Base-by-base conservation (phyloP, 2,329 filamentous ascomycete species). In the Fusarium incarnatum region DNA sequence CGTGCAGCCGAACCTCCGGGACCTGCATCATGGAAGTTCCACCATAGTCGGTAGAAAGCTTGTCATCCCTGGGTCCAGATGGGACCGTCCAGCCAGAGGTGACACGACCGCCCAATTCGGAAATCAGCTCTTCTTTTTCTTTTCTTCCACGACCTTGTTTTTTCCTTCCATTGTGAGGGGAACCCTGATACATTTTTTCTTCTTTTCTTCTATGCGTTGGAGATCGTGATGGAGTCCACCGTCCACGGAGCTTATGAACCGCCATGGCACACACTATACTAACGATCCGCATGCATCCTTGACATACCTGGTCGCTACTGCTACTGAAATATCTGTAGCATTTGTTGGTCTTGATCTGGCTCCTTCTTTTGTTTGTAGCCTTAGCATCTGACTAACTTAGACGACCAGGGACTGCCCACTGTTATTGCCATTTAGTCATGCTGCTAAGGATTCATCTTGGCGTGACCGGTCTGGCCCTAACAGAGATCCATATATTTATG, bases 1-100 rank as follows among this genome's bases (percentile, higher is more conserved):
- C 71, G 64, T 79, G 77, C 77, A 77, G 75, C 75, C 76, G 64
- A 63, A 54, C 41, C 54, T 60, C 60, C 45, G 69, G 71, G 73
- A 75, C 73, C 73, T 75, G 73, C 73, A 65, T 75, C 58, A 56
- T 53, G 47, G 58, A 54, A 53, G 62, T 69, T 54, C 60, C 65
- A 68, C 52, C 50, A 66, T 55, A 67, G 66, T 46, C 57, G 52
- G 57, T 58, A 70, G 64, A 74, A 74, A 74, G 72, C 72, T 74
- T 74, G 65, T 74, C 71, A 52, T 61, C 56, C 44, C 56, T 40
- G 59, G 34, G 55, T 64, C 60, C 53, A 41, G 22, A 37, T 28
- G 46, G 32, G 28, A 54, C 48, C 56, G 45, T 67, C 73, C 71
- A 77, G 61, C 73, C 63, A 71, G 66, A 75, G 61, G 52, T 58